Percentiles rank a stretch among this genome's conserved stretches.
These are phyloP conservation scores for Xylariales sp. DNA, from an alignment of 2,329 filamentous ascomycete genomes.

Conservation along the genomic window DNA sequence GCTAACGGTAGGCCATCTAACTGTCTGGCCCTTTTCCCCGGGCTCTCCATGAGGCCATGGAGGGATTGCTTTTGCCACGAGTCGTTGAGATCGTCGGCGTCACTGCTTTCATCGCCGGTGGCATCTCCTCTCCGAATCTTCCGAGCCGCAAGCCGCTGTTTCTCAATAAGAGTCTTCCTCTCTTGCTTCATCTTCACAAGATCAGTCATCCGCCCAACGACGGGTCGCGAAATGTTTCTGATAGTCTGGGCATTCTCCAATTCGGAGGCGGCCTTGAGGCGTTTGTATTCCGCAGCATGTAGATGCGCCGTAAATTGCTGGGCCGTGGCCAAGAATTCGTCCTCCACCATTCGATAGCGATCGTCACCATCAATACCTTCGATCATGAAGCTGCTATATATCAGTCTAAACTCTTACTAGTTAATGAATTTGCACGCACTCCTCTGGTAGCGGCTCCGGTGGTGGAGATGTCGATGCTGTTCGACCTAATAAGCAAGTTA, in stretches of 20 bases:
- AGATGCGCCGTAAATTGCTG: slow-evolving; percentile 78
- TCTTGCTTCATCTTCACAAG: slow-evolving; percentile 52
- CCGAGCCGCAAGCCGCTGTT: slow-evolving; percentile 50
- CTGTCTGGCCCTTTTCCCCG: slow-evolving; percentile 47
- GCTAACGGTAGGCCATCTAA: slow-evolving; percentile 41
- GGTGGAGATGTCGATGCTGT: slow-evolving; percentile 65
- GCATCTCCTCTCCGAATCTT: slow-evolving; percentile 40
- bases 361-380: slow-evolving; percentile 76
- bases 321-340: slow-evolving; percentile 77
- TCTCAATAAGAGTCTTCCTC: slow-evolving; percentile 51
- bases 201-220: slow-evolving; percentile 56
- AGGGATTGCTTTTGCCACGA: slow-evolving; percentile 52
- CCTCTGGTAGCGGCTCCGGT: slow-evolving; percentile 60
- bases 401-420: slow-evolving; percentile 19
- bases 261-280: slow-evolving; percentile 69
- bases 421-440: slow-evolving; percentile 49
- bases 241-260: slow-evolving; percentile 65
- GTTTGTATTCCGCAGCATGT: slow-evolving; percentile 80
- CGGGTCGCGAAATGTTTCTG: slow-evolving; percentile 62
- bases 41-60: slow-evolving; percentile 58
- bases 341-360: slow-evolving; percentile 83
- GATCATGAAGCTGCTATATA: slow-evolving; percentile 68
- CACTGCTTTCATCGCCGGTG: slow-evolving; percentile 44
- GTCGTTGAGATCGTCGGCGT: slow-evolving; percentile 41
- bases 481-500: slow-evolving; percentile 43